Evolutionary conservation across 768 basidiomycete genomes (phyloP).

Genomic region (Cyclocybe cylindracea): DNA sequence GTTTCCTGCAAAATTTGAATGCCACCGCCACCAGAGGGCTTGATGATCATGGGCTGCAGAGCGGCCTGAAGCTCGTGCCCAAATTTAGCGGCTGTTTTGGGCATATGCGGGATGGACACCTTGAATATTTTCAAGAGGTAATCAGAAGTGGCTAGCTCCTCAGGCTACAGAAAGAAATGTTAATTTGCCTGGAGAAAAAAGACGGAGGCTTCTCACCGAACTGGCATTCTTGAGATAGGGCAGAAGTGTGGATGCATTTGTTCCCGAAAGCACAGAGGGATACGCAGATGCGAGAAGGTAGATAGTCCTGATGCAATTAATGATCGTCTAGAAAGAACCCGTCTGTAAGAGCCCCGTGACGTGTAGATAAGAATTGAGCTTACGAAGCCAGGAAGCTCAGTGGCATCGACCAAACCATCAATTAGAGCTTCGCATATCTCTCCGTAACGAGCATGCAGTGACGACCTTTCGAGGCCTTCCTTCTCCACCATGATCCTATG

Average conservation of each 20-base stretch:
- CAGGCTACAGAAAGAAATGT: conserved; percentile 46
- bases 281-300: conserved; percentile 82
- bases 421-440: conserved; percentile 87
- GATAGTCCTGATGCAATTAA: conserved; percentile 84
- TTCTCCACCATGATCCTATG: conserved; percentile 81
- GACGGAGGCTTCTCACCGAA: conserved; percentile 50
- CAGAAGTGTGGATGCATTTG: conserved; percentile 81
- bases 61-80: conserved; percentile 80
- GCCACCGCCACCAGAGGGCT: conserved; percentile 70
- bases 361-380: conserved; percentile 19
- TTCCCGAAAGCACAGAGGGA: conserved; percentile 80
- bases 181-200: neutral
- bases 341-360: neutral
- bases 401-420: conserved; percentile 86
- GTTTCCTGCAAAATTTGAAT: conserved; percentile 85
- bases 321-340: conserved; percentile 56
- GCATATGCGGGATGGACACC: conserved; percentile 82
- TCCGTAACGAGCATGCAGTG: conserved; percentile 67
- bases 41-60: conserved; percentile 90
- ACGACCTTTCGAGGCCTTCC: conserved; percentile 50
- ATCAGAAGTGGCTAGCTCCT: conserved; percentile 84
- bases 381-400: conserved; percentile 76
- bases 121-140: conserved; percentile 89
- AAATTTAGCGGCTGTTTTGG: conserved; percentile 86
- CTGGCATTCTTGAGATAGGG: conserved; percentile 87